Evolutionary conservation across 2,329 filamentous ascomycete species (phyloP).

Genomic region (Ascochyta lentis): DNA sequence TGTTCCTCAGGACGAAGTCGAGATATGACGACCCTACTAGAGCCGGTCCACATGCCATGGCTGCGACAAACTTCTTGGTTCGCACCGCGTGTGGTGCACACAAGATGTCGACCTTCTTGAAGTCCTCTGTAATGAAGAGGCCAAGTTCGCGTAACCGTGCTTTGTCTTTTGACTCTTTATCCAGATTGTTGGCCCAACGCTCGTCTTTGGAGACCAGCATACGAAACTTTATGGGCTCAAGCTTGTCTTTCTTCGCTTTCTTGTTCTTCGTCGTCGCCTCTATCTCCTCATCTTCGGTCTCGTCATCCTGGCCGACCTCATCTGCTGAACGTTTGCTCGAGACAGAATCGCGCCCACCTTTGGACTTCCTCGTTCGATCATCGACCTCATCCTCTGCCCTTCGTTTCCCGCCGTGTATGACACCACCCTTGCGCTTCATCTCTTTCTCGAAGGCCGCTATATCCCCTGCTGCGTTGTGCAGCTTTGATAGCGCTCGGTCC

Average conservation of each 20-base stretch:
- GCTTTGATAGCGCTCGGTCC: constrained; percentile 75
- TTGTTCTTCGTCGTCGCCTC: constrained; percentile 68
- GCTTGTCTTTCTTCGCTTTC: constrained; percentile 55
- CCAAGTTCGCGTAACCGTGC: constrained; percentile 83
- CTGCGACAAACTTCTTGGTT: constrained; percentile 91
- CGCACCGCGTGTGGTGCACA: constrained; percentile 86
- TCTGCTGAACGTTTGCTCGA: constrained; percentile 55
- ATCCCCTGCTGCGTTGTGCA: constrained; percentile 81
- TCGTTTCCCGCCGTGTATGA: constrained; percentile 61
- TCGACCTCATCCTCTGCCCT: constrained; percentile 47
- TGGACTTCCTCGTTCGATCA: constrained; percentile 40
- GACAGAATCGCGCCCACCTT: constrained; percentile 43
- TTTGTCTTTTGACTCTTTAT: constrained; percentile 80
- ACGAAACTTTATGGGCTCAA: constrained; percentile 72
- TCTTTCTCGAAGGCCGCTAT: constrained; percentile 93
- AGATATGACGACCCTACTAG: constrained; percentile 82
- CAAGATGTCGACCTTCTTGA: constrained; percentile 79
- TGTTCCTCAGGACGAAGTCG: constrained; percentile 74
- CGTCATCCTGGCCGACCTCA: constrained; percentile 51
- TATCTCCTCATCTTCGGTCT: constrained; percentile 53
- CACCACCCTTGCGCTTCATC: constrained; percentile 77
- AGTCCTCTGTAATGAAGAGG: constrained; percentile 79
- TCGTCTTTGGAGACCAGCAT: constrained; percentile 85
- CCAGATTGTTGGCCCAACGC: constrained; percentile 76
- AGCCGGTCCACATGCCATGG: constrained; percentile 79